Percentiles rank a stretch among this genome's conserved stretches.
phyloP scores from a whole-genome alignment of 2,329 filamentous ascomycete species.

The Nannizziopsis arthrosporioides region DNA sequence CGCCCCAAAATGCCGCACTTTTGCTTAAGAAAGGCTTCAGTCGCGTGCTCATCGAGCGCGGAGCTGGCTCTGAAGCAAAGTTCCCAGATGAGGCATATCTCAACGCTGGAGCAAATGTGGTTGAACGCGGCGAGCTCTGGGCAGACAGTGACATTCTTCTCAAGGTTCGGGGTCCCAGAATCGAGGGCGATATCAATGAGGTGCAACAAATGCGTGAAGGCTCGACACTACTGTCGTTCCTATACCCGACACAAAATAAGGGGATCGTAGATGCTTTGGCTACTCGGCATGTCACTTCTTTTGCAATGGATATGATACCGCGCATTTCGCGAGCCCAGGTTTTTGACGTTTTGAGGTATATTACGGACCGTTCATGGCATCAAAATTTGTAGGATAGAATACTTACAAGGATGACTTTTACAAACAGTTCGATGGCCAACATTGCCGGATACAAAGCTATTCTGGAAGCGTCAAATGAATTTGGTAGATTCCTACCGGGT shows the following conservation, averaged over 20 bases:
- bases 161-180: slow-evolving; percentile 66
- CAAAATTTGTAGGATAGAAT: background rate
- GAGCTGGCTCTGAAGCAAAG: slow-evolving; percentile 65
- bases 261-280: slow-evolving; percentile 62
- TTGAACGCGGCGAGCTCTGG: slow-evolving; percentile 60
- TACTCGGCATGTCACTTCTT: slow-evolving; percentile 57
- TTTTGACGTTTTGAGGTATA: slow-evolving; percentile 60
- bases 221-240: slow-evolving; percentile 67
- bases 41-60: slow-evolving; percentile 64
- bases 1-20: slow-evolving; percentile 69
- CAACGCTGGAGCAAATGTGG: slow-evolving; percentile 64
- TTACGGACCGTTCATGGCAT: slow-evolving; percentile 2
- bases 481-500: slow-evolving; percentile 76
- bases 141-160: slow-evolving; percentile 64
- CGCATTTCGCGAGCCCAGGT: slow-evolving; percentile 79
- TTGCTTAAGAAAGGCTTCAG: slow-evolving; percentile 77
- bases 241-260: slow-evolving; percentile 73
- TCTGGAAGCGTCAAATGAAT: slow-evolving; percentile 77
- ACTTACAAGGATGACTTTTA: slow-evolving; percentile 4
- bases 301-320: slow-evolving; percentile 89
- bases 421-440: slow-evolving; percentile 72
- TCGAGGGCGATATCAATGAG: slow-evolving; percentile 49
- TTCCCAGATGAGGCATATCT: slow-evolving; percentile 68
- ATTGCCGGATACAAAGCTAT: slow-evolving; percentile 91
- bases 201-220: slow-evolving; percentile 55